Base-by-base conservation (phyloP, 257 asterid genomes). In the Gardenia jasminoides region DNA sequence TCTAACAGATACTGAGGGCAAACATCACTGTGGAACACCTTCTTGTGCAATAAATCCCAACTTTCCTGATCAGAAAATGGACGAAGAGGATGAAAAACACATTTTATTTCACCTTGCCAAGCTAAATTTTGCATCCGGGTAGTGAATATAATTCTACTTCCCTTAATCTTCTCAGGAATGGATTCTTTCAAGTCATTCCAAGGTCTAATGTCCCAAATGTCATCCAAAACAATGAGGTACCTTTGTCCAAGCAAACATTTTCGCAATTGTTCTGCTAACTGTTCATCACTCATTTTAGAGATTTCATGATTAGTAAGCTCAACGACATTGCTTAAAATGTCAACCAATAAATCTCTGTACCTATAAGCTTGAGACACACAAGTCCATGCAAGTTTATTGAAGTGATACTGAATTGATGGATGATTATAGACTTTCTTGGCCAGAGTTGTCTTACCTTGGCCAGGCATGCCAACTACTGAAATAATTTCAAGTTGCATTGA, bases 341-440 rank as follows among this genome's bases (percentile, higher is more conserved):
- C 10, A 46, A 79, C 24, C 28, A 79, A 47, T 17, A 79, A 13
- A 0, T 5, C 48, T 16, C 31, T 17, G 2, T 4, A 8, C 0
- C 15, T 1, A 62, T 72, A 36, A 7, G 46, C 59, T 79, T 62
- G 74, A 72, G 78, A 28, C 69, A 64, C 31, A 67, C 31, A 12
- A 12, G 26, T 22, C n/a, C n/a, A n/a, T n/a, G n/a, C n/a, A n/a
- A n/a, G n/a, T n/a, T 44, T 50, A 19, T 72, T 24, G 16, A 79
- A 79, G 26, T 72, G 66, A 72, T 22, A 24, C 0, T 12, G 11
- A 47, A 79, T 44, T 3, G 43, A 15, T 6, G 19, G 33, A 30
- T 74, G 31, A n/a, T n/a, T n/a, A n/a, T n/a, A n/a, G n/a, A n/a
- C n/a, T n/a, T n/a, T n/a, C n/a, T n/a, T n/a, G n/a, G n/a, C n/a